These are phyloP conservation scores for Tulasnella sp. DNA, from an alignment of 768 basidiomycete species.

Conservation along the genomic window DNA sequence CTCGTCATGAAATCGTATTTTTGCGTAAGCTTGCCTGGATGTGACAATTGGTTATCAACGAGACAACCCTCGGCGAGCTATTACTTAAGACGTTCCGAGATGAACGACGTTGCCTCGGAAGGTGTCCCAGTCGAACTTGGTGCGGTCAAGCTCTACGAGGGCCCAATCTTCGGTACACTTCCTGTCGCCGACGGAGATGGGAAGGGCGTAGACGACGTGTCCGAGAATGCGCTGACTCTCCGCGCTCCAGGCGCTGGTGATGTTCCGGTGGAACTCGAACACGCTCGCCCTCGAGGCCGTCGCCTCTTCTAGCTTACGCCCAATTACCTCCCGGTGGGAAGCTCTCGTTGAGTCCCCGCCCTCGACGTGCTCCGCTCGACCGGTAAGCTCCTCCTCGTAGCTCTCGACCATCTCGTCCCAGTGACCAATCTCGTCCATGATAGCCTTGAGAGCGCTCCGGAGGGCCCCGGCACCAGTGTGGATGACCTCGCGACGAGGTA, in stretches of 20 bases:
- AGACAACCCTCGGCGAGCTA: constrained; percentile 7
- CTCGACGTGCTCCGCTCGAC: constrained; percentile 2
- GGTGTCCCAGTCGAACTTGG: constrained; percentile 21
- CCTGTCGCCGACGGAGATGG: constrained; percentile 1
- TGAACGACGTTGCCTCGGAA: constrained; percentile 25
- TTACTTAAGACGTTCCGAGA: constrained; percentile 22
- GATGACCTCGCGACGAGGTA: constrained; percentile 14
- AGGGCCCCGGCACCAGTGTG: constrained; percentile 18
- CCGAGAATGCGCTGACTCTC: constrained; percentile 21
- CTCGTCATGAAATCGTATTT: constrained; percentile 18
- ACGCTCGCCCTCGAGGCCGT: constrained; percentile 16
- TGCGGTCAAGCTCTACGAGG: constrained; percentile 21
- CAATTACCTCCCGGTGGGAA: constrained; percentile 1
- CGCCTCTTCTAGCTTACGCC: constrained; percentile 10
- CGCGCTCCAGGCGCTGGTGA: constrained; percentile 21
- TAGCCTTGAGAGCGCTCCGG: constrained; percentile 10
- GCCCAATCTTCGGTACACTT: constrained; percentile 19
- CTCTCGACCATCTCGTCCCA: constrained; percentile 4
- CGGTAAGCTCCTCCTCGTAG: constrained; percentile 16
- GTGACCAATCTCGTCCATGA: constrained; percentile 8
- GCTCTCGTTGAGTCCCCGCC: background rate
- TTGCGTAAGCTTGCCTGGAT: constrained; percentile 24
- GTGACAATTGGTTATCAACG: constrained; percentile 19
- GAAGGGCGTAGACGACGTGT: constrained; percentile 17
- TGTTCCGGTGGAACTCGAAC: constrained; percentile 15